phyloP scores from a whole-genome alignment of 1,139 yeast genomes.

The Taphrina communis region DNA sequence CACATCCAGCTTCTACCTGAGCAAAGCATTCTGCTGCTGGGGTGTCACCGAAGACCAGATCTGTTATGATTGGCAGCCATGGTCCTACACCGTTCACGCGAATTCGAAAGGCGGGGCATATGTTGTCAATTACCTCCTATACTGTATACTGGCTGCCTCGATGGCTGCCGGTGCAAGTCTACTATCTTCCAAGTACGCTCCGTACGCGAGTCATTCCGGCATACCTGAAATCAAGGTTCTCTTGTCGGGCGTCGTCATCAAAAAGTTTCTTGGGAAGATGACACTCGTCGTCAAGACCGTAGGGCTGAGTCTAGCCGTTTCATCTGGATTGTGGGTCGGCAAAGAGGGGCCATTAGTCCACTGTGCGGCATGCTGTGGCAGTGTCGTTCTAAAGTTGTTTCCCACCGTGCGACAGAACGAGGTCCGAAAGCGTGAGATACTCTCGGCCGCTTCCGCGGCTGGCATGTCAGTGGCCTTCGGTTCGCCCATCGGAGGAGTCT shows the following conservation, averaged over 20 bases:
- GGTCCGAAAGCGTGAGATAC: slow-evolving; percentile 62
- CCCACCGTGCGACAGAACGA: slow-evolving; percentile 61
- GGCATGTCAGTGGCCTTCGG: slow-evolving; percentile 79
- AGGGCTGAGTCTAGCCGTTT: slow-evolving; percentile 64
- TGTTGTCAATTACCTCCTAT: slow-evolving; percentile 14
- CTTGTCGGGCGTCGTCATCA: slow-evolving; percentile 62
- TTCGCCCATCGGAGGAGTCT: slow-evolving; percentile 70
- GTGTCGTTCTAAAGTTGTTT: slow-evolving; percentile 61
- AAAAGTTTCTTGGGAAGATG: slow-evolving; percentile 63
- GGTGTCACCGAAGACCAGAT: slow-evolving; percentile 14
- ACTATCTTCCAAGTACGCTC: slow-evolving; percentile 49
- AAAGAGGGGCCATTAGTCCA: slow-evolving; percentile 76
- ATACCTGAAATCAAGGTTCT: slow-evolving; percentile 65
- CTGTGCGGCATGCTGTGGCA: slow-evolving; percentile 70
- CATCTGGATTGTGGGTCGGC: slow-evolving; percentile 70
- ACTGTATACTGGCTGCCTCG: slow-evolving; percentile 19
- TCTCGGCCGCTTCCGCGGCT: slow-evolving; percentile 70
- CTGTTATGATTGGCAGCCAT: slow-evolving; percentile 22
- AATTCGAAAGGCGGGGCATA: slow-evolving; percentile 12
- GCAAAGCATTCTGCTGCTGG: slow-evolving; percentile 34
- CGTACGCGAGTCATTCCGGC: slow-evolving; percentile 65
- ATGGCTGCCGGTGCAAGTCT: slow-evolving; percentile 20
- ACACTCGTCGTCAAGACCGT: slow-evolving; percentile 61
- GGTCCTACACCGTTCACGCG: slow-evolving; percentile 11
- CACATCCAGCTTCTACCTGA: slow-evolving; percentile 11